Base-by-base conservation (phyloP, 1,284 basidiomycete species). In the Tetrapyrgos nigripes region DNA sequence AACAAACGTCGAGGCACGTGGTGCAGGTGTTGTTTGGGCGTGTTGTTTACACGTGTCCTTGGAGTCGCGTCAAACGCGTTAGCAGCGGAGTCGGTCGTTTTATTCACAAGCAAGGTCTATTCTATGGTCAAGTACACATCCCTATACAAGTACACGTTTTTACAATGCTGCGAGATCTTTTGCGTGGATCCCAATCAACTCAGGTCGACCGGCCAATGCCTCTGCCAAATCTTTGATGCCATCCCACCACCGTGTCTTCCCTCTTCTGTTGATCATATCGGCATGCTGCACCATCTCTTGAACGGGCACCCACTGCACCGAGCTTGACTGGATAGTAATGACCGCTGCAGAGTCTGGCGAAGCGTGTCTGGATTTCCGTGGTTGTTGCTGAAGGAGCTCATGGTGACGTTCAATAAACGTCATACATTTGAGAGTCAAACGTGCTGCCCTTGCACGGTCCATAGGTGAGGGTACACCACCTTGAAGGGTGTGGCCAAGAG, bases 401-500 rank as follows among this genome's bases (percentile, higher is more conserved):
- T 92, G 91, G 65, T 97, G 88, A 57, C 85, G 73, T 76, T 98
- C 97, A 64, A 99, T 83, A 84, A 98, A 98, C 52, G 88, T 80
- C 91, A 98, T 96, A 79, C 94, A 97, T 67, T 93, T 91, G 62
- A 97, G 81, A 8, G 96, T 90, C 43, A 98, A 83, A 47, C 96
- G 90, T 1, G 93, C 92, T 1, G 95, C 97, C 19, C 95, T 91
- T 0, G 92, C 89, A 59, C 97, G 92, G 78, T 99, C 97, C 64
- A 94, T 83, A 0, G 97, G 97, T 0, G 96, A 97, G 3, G 97
- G 97, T 3, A 94, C 89, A 4, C 95, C 95, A 19, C 97, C 97
- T 73, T 99, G 97, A 9, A 99, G 80, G 1, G 96, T 98, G 78
- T 99, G 97, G 10, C 97, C 97, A 21, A 99, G 87, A 3, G 93